Conservation (phyloP, 176 grass and related monocot species). For the Bonia amplexicaulis region DNA sequence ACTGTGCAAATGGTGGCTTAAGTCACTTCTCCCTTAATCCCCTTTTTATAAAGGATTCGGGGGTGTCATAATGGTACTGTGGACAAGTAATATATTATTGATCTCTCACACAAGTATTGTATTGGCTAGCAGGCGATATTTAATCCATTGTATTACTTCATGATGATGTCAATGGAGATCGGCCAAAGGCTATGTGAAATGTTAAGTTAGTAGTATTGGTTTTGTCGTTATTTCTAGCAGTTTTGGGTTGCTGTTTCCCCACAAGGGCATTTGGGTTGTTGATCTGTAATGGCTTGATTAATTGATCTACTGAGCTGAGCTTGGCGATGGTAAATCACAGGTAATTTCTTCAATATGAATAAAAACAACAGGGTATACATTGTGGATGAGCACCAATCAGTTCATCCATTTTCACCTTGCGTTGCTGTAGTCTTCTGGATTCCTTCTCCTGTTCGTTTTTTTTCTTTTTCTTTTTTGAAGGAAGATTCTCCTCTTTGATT, state of each 20-base stretch:
- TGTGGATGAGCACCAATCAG: neutral
- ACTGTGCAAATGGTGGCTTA: slow-evolving; percentile 62
- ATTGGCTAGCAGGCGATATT: slow-evolving; percentile 18
- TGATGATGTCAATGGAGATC: slow-evolving; percentile 28
- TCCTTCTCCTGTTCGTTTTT: neutral
- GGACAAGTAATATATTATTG: slow-evolving; percentile 9
- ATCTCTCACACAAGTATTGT: neutral
- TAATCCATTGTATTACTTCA: slow-evolving; percentile 14
- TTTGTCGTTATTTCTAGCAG: neutral
- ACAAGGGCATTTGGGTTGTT: neutral
- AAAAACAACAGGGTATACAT: neutral
- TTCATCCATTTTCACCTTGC: neutral
- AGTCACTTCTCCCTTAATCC: neutral
- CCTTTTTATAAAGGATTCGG: slow-evolving; percentile 24
- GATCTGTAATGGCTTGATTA: neutral
- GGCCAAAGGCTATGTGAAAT: neutral
- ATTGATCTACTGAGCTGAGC: neutral
- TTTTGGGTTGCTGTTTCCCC: neutral
- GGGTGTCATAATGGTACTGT: neutral
- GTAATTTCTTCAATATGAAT: neutral
- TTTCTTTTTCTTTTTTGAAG: neutral
- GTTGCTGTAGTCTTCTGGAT: neutral
- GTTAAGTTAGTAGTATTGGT: neutral
- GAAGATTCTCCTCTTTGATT: neutral
- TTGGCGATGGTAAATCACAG: neutral